Conservation (phyloP, 495 filamentous ascomycete species). For the Lasiosphaeria miniovina region DNA sequence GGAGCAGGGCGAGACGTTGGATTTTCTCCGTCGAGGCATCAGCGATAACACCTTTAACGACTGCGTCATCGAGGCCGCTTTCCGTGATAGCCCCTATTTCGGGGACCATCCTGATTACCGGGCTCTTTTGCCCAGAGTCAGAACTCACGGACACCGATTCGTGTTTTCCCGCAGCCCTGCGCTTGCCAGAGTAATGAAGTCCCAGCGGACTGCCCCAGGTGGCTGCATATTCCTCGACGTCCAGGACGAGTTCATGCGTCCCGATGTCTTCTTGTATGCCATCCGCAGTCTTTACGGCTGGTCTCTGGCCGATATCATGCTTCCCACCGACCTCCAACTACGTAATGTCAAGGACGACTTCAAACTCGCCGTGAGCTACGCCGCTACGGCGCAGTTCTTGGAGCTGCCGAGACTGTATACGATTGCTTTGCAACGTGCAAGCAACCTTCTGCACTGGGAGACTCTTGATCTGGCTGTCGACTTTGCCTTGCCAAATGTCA, state of each 20-base stretch:
- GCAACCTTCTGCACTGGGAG: constrained; percentile 47
- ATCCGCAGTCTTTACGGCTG: constrained; percentile 50
- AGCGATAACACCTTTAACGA: constrained; percentile 43
- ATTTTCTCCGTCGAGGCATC: constrained; percentile 39
- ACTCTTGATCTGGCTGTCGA: constrained; percentile 50
- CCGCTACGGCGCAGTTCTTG: constrained; percentile 50
- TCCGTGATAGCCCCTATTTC: constrained; percentile 34
- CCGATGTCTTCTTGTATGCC: constrained; percentile 47
- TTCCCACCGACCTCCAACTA: constrained; percentile 20
- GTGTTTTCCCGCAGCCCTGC: constrained; percentile 50
- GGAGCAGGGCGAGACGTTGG: constrained; percentile 36
- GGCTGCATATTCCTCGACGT: constrained; percentile 41
- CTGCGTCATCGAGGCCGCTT: constrained; percentile 47
- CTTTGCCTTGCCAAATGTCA: constrained; percentile 29
- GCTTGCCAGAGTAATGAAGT: constrained; percentile 27
- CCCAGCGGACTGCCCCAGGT: constrained; percentile 16
- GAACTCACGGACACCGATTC: constrained; percentile 49
- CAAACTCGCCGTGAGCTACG: constrained; percentile 49
- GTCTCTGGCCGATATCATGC: constrained; percentile 13
- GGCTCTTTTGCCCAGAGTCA: constrained; percentile 33
- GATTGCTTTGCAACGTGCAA: constrained; percentile 46
- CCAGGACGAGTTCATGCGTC: constrained; percentile 46
- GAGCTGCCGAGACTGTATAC: constrained; percentile 41
- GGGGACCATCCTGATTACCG: constrained; percentile 46
- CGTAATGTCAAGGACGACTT: constrained; percentile 39